Conservation (phyloP, 78 protist species). For the Diacronema lutheri region DNA sequence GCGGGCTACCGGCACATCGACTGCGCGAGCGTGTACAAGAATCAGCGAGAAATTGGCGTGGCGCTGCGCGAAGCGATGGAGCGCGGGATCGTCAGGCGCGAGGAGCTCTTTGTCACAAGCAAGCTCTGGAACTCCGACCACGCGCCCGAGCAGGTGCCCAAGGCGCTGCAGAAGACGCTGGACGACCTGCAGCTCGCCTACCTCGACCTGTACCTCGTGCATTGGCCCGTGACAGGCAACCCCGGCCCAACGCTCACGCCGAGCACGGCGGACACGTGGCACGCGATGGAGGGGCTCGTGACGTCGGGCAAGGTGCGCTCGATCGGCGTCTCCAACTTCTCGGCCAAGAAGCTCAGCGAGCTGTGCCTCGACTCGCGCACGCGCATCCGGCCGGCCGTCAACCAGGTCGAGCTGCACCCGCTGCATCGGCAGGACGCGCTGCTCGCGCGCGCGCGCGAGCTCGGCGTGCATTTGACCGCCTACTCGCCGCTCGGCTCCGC, state of each 20-base stretch:
- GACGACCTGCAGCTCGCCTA: conserved; percentile 34
- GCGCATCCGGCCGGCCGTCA: conserved; percentile 46
- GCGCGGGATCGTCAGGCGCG: conserved; percentile 44
- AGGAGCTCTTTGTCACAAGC: conserved; percentile 45
- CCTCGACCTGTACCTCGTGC: conserved; percentile 60
- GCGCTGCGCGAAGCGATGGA: conserved; percentile 35
- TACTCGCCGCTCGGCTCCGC: conserved; percentile 29
- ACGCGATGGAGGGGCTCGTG: conserved; percentile 49
- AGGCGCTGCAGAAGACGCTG: conserved; percentile 4
- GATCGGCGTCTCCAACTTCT: conserved; percentile 66
- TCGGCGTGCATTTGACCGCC: background rate
- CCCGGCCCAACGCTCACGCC: background rate
- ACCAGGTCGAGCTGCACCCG: conserved; percentile 60
- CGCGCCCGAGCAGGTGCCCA: background rate
- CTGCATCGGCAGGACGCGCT: background rate
- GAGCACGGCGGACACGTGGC: background rate
- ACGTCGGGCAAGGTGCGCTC: conserved; percentile 25
- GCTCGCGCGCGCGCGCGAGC: background rate
- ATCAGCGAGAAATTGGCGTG: conserved; percentile 69
- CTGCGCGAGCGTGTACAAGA: conserved; percentile 62
- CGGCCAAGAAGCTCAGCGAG: conserved; percentile 30
- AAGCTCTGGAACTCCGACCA: conserved; percentile 48
- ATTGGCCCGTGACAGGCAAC: conserved; percentile 51
- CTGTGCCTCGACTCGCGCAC: background rate
- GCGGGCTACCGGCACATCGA: conserved; percentile 75